Evolutionary conservation across 2,329 filamentous ascomycete genomes (phyloP), one percentile per base, ranked within the genome.

Genomic region (Ophiosphaerella narmari): DNA sequence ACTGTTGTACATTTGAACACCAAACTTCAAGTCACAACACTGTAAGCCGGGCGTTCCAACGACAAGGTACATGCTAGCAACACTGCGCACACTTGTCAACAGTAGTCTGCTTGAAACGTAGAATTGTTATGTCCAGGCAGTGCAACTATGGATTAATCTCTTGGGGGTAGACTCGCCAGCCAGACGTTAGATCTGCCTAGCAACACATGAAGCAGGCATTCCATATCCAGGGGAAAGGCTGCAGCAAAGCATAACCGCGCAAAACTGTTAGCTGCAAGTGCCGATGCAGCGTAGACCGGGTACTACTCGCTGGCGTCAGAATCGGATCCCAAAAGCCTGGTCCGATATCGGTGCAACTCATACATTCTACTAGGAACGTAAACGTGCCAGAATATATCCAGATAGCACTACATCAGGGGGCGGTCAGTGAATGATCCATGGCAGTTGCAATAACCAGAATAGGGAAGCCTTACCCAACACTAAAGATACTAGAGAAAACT

Each of bases 311-410:
- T 60, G 52, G 61, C 31, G 65, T 70, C 59, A 70, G 46, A 37
- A 43, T 51, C 45, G 56, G 43, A 43, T 52, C 47, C 54, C 59
- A 55, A 29, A 18, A 41, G 40, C 50, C 46, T 51, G 46, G 52
- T 59, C 62, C 64, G 53, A 65, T 59, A 44, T 60, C 60, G 60
- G 62, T 55, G 35, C 36, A 21, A 74, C 75, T 68, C 65, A 78
- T 76, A 59, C 73, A 75, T 60, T 87, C 84, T 9, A 93, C 90
- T 57, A 95, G 77, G 75, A 95, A 96, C 11, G 91, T 95, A 73
- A 96, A 96, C 59, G 95, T 85, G 44, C 91, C 90, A 48, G 85
- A 87, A 74, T 90, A 97, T 26, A 88, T 85, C 50, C 95, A 82
- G 52, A 96, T 82, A 46, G 84, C 87, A 44, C 89, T 90, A 59